phyloP scores from a whole-genome alignment of 495 filamentous ascomycete species.

The Daldinia vernicosa region DNA sequence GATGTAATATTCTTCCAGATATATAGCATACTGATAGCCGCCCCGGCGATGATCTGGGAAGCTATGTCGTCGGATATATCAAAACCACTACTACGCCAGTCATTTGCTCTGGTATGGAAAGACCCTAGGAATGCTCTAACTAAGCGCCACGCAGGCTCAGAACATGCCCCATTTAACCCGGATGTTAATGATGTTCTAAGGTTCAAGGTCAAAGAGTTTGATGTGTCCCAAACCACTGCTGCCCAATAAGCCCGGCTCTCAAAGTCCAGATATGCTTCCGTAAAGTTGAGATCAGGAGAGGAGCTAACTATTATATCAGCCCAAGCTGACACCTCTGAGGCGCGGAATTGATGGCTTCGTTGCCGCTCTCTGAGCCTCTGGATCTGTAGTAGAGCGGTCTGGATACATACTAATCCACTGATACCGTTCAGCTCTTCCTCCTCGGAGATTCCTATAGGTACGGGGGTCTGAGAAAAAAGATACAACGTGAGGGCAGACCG shows the following conservation, averaged over 20 bases:
- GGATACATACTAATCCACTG: background rate
- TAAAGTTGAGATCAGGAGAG: background rate
- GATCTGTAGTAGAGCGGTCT: background rate
- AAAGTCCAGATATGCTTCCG: background rate
- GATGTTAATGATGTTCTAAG: background rate
- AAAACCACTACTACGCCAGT: background rate
- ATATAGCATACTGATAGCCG: background rate
- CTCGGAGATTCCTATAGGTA: background rate
- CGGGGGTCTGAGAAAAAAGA: background rate
- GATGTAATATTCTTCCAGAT: background rate
- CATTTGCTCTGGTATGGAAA: background rate
- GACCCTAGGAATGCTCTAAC: background rate
- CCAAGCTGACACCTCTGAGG: background rate
- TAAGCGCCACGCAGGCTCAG: background rate
- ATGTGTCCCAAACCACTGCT: background rate
- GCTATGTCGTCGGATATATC: background rate
- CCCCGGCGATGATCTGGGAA: background rate
- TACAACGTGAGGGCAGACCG: background rate
- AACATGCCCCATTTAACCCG: background rate
- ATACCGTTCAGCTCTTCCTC: background rate
- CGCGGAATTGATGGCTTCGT: background rate
- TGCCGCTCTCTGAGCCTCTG: background rate
- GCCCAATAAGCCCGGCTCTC: background rate
- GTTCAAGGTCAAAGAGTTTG: background rate
- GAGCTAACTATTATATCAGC: background rate